These are phyloP conservation scores for Pseudogymnoascus sp. DNA, from an alignment of 2,329 filamentous ascomycete species.

Conservation along the genomic window DNA sequence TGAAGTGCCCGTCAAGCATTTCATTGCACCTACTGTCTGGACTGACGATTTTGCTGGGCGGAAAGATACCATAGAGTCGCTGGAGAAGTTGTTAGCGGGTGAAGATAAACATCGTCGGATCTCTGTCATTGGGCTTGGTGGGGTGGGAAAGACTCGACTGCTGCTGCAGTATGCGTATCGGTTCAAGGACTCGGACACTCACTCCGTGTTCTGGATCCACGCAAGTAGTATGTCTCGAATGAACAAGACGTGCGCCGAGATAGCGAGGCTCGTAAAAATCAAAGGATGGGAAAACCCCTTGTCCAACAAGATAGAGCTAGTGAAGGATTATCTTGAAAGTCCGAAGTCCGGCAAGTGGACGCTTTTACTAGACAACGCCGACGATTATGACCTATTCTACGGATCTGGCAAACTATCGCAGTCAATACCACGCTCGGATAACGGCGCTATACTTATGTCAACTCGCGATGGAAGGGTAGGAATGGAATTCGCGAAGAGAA, in stretches of 20 bases:
- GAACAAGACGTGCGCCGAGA: slow-evolving; percentile 31
- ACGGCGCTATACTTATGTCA: slow-evolving; percentile 28
- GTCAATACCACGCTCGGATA: slow-evolving; percentile 26
- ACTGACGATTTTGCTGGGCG: background rate
- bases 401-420: slow-evolving; percentile 15
- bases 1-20: background rate
- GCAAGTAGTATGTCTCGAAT: slow-evolving; percentile 31
- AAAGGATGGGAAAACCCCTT: slow-evolving; percentile 15
- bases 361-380: slow-evolving; percentile 36
- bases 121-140: slow-evolving; percentile 31
- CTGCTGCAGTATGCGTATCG: slow-evolving; percentile 34
- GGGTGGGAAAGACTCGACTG: slow-evolving; percentile 35
- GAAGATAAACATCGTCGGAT: slow-evolving; percentile 9
- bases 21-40: background rate
- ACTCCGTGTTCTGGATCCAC: slow-evolving; percentile 37
- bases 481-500: slow-evolving; percentile 6
- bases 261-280: slow-evolving; percentile 27
- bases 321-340: slow-evolving; percentile 14
- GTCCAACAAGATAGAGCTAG: slow-evolving; percentile 11
- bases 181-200: slow-evolving; percentile 27
- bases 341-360: slow-evolving; percentile 29
- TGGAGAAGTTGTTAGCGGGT: background rate
- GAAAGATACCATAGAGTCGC: background rate
- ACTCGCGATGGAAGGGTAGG: slow-evolving; percentile 15
- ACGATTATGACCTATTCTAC: slow-evolving; percentile 30